These are phyloP conservation scores for Dendrothele bispora DNA, from an alignment of 768 basidiomycete species.

Conservation along the genomic window DNA sequence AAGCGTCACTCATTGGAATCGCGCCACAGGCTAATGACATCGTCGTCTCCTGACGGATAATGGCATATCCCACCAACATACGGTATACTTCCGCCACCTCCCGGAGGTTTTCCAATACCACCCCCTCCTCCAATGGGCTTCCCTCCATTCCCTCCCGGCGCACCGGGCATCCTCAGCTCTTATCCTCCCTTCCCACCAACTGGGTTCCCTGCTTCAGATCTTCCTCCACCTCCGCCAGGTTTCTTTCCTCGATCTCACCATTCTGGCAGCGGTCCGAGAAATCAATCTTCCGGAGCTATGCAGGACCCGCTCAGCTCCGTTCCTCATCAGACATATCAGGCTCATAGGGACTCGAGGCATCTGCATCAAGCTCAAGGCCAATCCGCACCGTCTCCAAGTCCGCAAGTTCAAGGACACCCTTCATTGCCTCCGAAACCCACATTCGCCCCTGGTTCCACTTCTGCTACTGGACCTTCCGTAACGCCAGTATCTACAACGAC, in stretches of 20 bases:
- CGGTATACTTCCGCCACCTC: too few species aligned
- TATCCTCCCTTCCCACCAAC: too few species aligned
- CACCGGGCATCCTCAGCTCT: too few species aligned
- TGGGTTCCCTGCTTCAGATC: too few species aligned
- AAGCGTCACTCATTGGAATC: too few species aligned
- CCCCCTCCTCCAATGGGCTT: constrained; percentile 28
- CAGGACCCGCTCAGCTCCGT: constrained; percentile 78
- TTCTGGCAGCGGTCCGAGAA: too few species aligned
- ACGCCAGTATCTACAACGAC: constrained; percentile 31
- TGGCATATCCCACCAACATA: too few species aligned
- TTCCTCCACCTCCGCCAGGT: constrained; percentile 40
- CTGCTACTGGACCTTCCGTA: constrained; percentile 18
- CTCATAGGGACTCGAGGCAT: too few species aligned
- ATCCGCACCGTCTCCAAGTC: too few species aligned
- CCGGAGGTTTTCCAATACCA: constrained; percentile 21
- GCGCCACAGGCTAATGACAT: constrained; percentile 17
- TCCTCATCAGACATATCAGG: constrained; percentile 80
- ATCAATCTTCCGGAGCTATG: constrained; percentile 49
- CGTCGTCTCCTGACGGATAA: constrained; percentile 9
- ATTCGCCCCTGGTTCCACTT: constrained; percentile 18
- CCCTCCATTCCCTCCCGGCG: too few species aligned
- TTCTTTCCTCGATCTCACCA: constrained; percentile 67
- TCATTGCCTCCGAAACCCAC: constrained; percentile 41
- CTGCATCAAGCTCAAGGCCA: too few species aligned
- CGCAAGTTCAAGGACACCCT: constrained; percentile 37